Base-by-base conservation (phyloP, 2,329 filamentous ascomycete genomes). In the Colletotrichum sp. region DNA sequence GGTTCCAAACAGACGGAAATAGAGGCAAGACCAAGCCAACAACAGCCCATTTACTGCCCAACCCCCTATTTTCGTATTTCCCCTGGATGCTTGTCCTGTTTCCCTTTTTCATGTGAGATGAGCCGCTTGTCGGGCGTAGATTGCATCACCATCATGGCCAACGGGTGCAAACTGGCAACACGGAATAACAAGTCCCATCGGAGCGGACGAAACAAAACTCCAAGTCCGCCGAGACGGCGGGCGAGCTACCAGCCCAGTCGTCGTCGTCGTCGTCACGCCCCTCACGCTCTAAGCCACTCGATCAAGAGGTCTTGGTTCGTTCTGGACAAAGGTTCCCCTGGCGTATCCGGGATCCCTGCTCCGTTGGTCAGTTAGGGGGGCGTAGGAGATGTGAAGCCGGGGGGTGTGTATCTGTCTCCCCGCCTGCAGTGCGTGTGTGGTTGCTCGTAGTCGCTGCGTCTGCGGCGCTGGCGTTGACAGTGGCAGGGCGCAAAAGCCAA, bases 161-260 rank as follows among this genome's bases (percentile, higher is more conserved):
- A 30, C 57, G 10, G n/a, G 18, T n/a, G 15, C 36, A 61, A 43
- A 28, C 61, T 16, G 55, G 21, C 57, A 52, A 30, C 59, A 32
- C 28, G 59, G 59, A 21, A 34, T 48, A 61, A 34, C n/a, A 15
- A 34, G 18, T 36, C 59, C 30, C 55, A 16, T 67, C 68, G 72
- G 72, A 36, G 63, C 72, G 72, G 72, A 72, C 72, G 61, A 72
- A 67, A 67, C n/a, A 55, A 18, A 36, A 18, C 55, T 57, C 57
- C 21, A 75, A 72, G 55, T 68, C 73, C 73, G 73, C 73, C 73
- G 73, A 75, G 69, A 34, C 61, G 68, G 55, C 72, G 72, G 72
- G 63, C 63, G 73, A 57, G 15, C 30, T 43, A 57, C 26, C 43
- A 36, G 70, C 66, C 67, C 55, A 67, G 69, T 57, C 69, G 70